Percentiles rank a stretch among this genome's conserved stretches.
These are phyloP conservation scores for Venturia oleaginea DNA, from an alignment of 2,329 filamentous ascomycete species.

Conservation along the genomic window DNA sequence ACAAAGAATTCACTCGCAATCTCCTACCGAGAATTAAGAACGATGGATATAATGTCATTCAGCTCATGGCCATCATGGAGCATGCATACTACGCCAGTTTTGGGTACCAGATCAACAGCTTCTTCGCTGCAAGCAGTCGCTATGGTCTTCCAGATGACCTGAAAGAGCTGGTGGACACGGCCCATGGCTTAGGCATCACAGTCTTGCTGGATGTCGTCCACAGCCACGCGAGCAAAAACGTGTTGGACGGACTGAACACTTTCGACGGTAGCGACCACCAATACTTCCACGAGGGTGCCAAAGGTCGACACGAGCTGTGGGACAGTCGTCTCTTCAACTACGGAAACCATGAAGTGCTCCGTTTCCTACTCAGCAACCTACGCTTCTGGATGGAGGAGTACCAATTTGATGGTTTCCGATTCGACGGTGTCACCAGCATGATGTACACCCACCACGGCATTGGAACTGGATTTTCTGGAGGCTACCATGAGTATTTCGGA, in stretches of 20 bases:
- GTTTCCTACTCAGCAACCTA: conserved; percentile 92
- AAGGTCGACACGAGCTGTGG: conserved; percentile 87
- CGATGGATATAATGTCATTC: conserved; percentile 93
- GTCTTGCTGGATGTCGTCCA: conserved; percentile 94
- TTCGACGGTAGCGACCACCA: conserved; percentile 92
- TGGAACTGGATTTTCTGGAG: conserved; percentile 95
- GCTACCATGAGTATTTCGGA: conserved; percentile 97
- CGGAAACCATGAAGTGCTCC: conserved; percentile 82
- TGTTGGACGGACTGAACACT: conserved; percentile 86
- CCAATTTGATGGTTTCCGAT: conserved; percentile 90
- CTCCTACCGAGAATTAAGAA: conserved; percentile 85
- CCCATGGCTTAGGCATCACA: conserved; percentile 80
- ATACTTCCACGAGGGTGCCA: conserved; percentile 85
- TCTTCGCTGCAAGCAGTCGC: conserved; percentile 93
- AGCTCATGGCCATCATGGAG: conserved; percentile 98
- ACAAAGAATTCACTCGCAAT: conserved; percentile 92
- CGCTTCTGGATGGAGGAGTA: conserved; percentile 99
- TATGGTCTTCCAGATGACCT: conserved; percentile 91
- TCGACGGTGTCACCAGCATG: conserved; percentile 98
- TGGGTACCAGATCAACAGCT: conserved; percentile 97
- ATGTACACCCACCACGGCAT: conserved; percentile 93
- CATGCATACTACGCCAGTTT: conserved; percentile 99
- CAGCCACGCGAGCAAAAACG: conserved; percentile 96
- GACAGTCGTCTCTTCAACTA: conserved; percentile 98
- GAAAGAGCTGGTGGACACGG: conserved; percentile 93